Base-by-base conservation (phyloP, 164 flowering plant genomes). In the Saururus chinensis region DNA sequence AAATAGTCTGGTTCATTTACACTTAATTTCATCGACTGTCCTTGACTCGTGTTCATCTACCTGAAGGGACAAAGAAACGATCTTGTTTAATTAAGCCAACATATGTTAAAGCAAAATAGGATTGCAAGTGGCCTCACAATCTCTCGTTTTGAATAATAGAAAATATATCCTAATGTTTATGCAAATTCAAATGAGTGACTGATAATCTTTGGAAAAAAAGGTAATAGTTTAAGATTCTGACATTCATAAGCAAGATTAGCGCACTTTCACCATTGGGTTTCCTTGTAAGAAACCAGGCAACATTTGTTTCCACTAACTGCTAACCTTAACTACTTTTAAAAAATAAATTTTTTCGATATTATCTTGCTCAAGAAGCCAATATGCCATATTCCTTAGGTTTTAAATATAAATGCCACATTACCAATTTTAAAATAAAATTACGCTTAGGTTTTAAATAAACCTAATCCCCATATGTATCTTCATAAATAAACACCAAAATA, bases 41-140 rank as follows among this genome's bases (percentile, higher is more conserved):
- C 53, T 73, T 3, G 80, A 71, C 65, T 93, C 96, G 19, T 93
- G 98, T 66, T 90, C 97, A 64, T 85, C 97, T 5, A 87, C 97
- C 98, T 91, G 61, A 4, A 60, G 16, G 19, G 16, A 54, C 26
- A 60, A 45, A 56, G 14, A 24, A 54, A 11, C 12, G 7, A 13
- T 54, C 25, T 21, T 7, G 6, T 24, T n/a, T n/a, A n/a, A n/a
- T 9, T 9, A 17, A 55, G 35, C 16, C 58, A n/a, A 45, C 17
- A 45, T 17, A 3, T 10, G 49, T 10, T 14, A 42, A 13, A 60
- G 26, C 8, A 19, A 22, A n/a, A 23, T 20, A 19, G 12, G n/a
- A 17, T 9, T 19, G 20, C 26, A 55, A 24, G 0, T 6, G 19
- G 19, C 16, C 13, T n/a, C 26, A 21, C 57, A 21, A 25, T 21